Conservation (phyloP, 805 yeast genomes). For the Wickerhamiella azymoides region DNA sequence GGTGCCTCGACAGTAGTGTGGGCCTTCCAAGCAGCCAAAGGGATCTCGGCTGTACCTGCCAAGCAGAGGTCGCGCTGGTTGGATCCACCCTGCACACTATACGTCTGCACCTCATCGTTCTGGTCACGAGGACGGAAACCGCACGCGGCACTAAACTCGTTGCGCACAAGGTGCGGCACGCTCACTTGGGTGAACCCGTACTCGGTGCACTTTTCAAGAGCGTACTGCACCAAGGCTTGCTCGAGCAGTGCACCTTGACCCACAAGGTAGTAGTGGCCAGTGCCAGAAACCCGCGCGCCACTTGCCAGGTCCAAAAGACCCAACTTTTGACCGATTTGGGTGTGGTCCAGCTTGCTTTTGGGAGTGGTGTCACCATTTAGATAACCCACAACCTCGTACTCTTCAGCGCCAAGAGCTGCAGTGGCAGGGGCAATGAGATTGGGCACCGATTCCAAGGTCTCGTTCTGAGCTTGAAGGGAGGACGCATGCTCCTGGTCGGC, state of each 20-base stretch:
- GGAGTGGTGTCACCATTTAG: constrained; percentile 13
- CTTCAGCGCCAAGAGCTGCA: constrained; percentile 11
- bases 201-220: constrained; percentile 49
- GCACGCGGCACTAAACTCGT: constrained; percentile 71
- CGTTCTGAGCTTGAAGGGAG: constrained; percentile 9
- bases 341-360: constrained; percentile 37
- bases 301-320: constrained; percentile 53
- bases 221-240: constrained; percentile 76
- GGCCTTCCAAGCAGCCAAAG: constrained; percentile 68
- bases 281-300: constrained; percentile 66
- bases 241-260: constrained; percentile 82
- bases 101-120: constrained; percentile 74
- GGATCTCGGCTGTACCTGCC: constrained; percentile 92
- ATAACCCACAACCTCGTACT: constrained; percentile 14
- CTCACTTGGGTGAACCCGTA: constrained; percentile 54
- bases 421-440: constrained; percentile 21
- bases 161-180: constrained; percentile 78
- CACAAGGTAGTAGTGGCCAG: constrained; percentile 52
- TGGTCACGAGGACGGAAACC: constrained; percentile 91
- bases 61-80: constrained; percentile 37
- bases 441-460: constrained; percentile 22
- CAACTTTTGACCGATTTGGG: constrained; percentile 51
- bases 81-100: constrained; percentile 36
- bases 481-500: constrained; percentile 11
- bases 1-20: constrained; percentile 28